Base-by-base conservation (phyloP, 2,329 filamentous ascomycete genomes). In the Neonectria coccinea region DNA sequence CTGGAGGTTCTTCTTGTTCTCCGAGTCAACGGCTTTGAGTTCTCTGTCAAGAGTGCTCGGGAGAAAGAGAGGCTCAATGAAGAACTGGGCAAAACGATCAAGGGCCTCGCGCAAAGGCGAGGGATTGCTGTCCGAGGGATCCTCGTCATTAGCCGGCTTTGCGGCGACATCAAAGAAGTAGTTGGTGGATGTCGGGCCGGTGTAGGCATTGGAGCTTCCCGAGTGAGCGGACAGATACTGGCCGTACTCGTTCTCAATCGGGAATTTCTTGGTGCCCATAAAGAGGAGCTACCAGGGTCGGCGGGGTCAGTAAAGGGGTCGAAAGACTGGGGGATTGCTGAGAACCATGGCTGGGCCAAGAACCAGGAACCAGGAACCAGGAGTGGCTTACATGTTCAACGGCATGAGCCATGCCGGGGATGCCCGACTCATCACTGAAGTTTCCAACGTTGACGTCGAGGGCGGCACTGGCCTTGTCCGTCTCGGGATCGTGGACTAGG, bases 251-350 rank as follows among this genome's bases (percentile, higher is more conserved):
- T 99, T 98, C 81, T 97, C 95, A 77, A 91, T 88, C 1, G 96
- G 96, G 75, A 96, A 99, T 88, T 98, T 99, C 79, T 97, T 91
- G 8, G 96, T 99, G 54, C 96, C 96, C 96, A 99, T 98, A 83
- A 99, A 99, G 25, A 99, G 83, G 69, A 97, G 83, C 85, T 90
- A 56, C 33, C 36, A 11, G n/a, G 7, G 27, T 58, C 25, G 57
- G 5, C 22, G 18, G 42, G 12, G 56, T 74, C 54, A 74, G 70
- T 48, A 44, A 53, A 44, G 27, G 31, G 10, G 29, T 8, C 33
- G 2, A 20, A 36, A n/a, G 12, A 7, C 31, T 53, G 36, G 33
- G 12, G 12, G 48, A 25, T 31, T 52, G 51, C 51, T 66, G 54
- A 33, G 55, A 20, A 51, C 18, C 27, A 51, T 33, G 45, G 57